A percentile compares a stretch with the other conserved stretches of the same genome.
Conservation (phyloP, 345 rosid genomes). For the Fremontodendron californicum region DNA sequence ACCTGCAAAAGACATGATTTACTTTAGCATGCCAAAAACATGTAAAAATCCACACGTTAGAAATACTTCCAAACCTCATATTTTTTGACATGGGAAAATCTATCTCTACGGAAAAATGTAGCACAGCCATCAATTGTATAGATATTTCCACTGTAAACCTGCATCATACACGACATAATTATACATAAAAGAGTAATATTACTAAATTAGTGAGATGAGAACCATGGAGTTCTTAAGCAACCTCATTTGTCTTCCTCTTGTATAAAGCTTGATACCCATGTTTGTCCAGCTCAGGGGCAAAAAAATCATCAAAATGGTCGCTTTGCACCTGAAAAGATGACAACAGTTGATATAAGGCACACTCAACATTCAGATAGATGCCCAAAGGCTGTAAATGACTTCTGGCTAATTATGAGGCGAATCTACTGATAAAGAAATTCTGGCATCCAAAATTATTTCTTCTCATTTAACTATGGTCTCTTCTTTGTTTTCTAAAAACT, state of each 20-base stretch:
- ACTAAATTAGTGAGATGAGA: not conserved
- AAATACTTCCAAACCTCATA: conserved; percentile 62
- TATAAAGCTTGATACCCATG: conserved; percentile 90
- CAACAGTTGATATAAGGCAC: not conserved
- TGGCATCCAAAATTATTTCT: not conserved
- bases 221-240: conserved; percentile 22
- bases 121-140: conserved; percentile 86
- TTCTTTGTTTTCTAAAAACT: not conserved
- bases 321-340: conserved; percentile 69
- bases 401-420: not conserved
- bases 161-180: conserved; percentile 15
- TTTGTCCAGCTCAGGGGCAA: conserved; percentile 87
- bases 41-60: not conserved
- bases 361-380: not conserved
- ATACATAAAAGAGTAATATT: not conserved
- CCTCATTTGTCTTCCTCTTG: conserved; percentile 93
- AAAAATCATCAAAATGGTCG: conserved; percentile 88
- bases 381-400: not conserved
- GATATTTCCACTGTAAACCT: conserved; percentile 70
- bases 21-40: conserved; percentile 20
- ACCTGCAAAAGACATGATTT: conserved; percentile 46
- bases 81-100: conserved; percentile 97
- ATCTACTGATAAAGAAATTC: not conserved
- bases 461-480: not conserved
- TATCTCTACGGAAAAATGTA: conserved; percentile 86